phyloP scores from a whole-genome alignment of 441 rosid genomes.

The Hypseocharis bilobata region DNA sequence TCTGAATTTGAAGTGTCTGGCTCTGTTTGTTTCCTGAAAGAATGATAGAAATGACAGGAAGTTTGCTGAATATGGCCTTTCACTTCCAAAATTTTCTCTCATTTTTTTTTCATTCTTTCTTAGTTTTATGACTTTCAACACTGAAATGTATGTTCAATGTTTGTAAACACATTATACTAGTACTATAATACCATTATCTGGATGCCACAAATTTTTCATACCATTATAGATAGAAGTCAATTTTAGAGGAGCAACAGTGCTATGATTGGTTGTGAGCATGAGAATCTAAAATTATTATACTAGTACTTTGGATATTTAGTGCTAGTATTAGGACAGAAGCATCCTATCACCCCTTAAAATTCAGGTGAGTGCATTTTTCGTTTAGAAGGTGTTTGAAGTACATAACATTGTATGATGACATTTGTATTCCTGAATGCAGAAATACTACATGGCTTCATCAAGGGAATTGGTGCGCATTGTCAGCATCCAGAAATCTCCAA shows the following conservation, averaged over 20 bases:
- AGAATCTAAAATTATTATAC: background rate
- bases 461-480: constrained; percentile 96
- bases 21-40: constrained; percentile 10
- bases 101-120: constrained; percentile 4
- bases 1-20: constrained; percentile 3
- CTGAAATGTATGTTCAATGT: background rate
- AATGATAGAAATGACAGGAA: constrained; percentile 7
- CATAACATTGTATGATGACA: background rate
- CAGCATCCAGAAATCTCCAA: constrained; percentile 96
- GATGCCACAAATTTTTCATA: background rate
- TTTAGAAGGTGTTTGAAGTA: background rate
- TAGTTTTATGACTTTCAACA: background rate
- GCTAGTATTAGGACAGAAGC: background rate
- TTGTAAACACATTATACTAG: background rate
- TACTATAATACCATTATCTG: too few species aligned
- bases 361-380: background rate
- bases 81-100: background rate
- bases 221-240: too few species aligned
- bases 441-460: constrained; percentile 99
- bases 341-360: background rate
- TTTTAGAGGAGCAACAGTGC: background rate
- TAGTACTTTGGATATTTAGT: background rate
- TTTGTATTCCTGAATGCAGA: constrained; percentile 42
- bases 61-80: constrained; percentile 5
- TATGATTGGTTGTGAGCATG: background rate